A percentile compares a stretch with the other conserved stretches of the same genome.
These are phyloP conservation scores for Naganishia sp. DNA, from an alignment of 1,284 basidiomycete species.

Conservation along the genomic window DNA sequence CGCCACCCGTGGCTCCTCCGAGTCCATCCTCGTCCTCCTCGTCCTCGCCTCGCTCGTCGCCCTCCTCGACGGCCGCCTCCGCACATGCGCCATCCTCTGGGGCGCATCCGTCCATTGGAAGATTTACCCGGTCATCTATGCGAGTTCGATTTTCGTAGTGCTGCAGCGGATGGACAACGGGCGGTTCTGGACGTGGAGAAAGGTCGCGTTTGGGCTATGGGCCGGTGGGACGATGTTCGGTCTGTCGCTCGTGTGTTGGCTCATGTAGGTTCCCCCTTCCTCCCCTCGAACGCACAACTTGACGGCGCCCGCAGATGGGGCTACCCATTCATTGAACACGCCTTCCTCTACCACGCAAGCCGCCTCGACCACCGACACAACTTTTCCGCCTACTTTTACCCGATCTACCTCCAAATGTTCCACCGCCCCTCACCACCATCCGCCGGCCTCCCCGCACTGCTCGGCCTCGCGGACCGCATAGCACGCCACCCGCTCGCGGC, in stretches of 20 bases:
- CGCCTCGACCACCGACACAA: slow-evolving; percentile 96
- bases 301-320: slow-evolving; percentile 71
- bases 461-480: slow-evolving; percentile 23
- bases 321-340: slow-evolving; percentile 83
- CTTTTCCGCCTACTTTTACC: slow-evolving; percentile 96
- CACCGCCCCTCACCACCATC: not conserved
- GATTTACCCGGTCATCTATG: slow-evolving; percentile 92
- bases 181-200: slow-evolving; percentile 60
- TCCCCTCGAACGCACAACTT: not conserved
- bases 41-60: slow-evolving; percentile 68
- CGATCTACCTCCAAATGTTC: slow-evolving; percentile 70
- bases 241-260: slow-evolving; percentile 69
- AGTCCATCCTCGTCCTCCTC: slow-evolving; percentile 79
- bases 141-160: slow-evolving; percentile 69
- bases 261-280: slow-evolving; percentile 62
- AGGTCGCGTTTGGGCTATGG: slow-evolving; percentile 68
- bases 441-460: slow-evolving; percentile 50
- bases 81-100: slow-evolving; percentile 66
- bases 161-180: slow-evolving; percentile 50
- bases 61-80: slow-evolving; percentile 45
- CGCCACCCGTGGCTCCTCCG: slow-evolving; percentile 92
- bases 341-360: slow-evolving; percentile 89
- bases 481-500: slow-evolving; percentile 47
- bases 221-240: slow-evolving; percentile 69
- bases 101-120: slow-evolving; percentile 89